Evolutionary conservation across 441 rosid species (phyloP), one percentile per base, ranked within the genome.

Genomic region (Adansonia gregorii): DNA sequence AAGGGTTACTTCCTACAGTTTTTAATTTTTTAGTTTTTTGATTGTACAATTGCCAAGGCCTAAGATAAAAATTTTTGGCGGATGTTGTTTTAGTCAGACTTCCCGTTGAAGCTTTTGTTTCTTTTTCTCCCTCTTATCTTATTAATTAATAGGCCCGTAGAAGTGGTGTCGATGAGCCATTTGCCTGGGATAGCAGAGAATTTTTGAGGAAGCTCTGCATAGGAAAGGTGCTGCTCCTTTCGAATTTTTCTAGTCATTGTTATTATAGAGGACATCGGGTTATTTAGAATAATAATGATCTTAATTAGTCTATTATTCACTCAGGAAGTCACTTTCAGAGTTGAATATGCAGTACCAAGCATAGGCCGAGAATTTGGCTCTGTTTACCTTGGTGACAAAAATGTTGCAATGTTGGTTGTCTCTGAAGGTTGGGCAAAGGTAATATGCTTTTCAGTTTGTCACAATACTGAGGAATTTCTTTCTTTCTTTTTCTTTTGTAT

Each of bases 181-280:
- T 93, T 81, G 98, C 99, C 31, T 96, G 99, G 99, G 92, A 90
- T 76, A 93, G 98, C 86, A 86, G 97, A 80, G 98, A 97, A 79
- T 93, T 60, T 86, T 83, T 94, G 77, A 91, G 99, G 86, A 93
- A 93, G 88, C 94, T 93, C 76, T 94, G 97, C 88, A 91, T 94
- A 6, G 99, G 98, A 73, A 89, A 96, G 98, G 99, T 96, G 68
- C 58, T 67, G n/a, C 39, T 15, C 52, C 45, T 69, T 66, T 41
- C 67, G 56, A 78, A 56, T 70, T 24, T 76, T 77, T 71, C 76
- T 61, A 65, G 73, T 81, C 76, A 69, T 78, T 78, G 69, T 78
- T 68, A 73, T 68, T 43, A 48, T 56, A 22, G 64, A 67, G 8
- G 72, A 79, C 9, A 35, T 63, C 15, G 6, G 19, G 67, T 54